Base-by-base conservation (phyloP, 2,329 filamentous ascomycete species). In the Ampelomyces quisqualis region DNA sequence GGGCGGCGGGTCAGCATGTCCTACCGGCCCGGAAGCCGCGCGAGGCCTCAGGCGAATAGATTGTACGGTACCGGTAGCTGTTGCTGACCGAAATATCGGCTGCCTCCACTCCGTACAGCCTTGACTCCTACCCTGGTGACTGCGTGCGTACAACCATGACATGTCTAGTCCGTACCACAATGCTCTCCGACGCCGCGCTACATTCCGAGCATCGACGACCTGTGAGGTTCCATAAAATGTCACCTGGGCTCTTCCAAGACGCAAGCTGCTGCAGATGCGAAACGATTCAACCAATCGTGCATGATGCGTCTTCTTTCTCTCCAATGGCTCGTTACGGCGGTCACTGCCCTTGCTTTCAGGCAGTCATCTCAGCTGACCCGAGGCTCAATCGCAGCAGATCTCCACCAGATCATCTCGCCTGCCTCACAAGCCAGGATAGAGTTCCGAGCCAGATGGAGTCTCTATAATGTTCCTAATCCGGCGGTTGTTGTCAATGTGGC, bases 361-460 rank as follows among this genome's bases (percentile, higher is more conserved):
- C 40, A 44, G 24, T 37, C 40, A 20, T 26, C 14, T 3, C 9
- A 36, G 22, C 13, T 26, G 14, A 39, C 42, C 2, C 17, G 41
- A 18, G 39, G 34, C 23, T 21, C 34, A 7, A 20, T 58, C 15
- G 49, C 45, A 5, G 22, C 29, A 14, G 53, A 55, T 28, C 36
- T 58, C 14, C 30, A 45, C 23, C 15, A 29, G 3, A 22, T 58
- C 13, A 43, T 58, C 1, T 49, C 47, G 11, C n/a, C 38, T 2
- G 37, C 41, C 29, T 45, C 56, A 15, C 39, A 43, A 10, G 43
- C 57, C 8, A 52, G 38, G 3, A 27, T 50, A 5, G 48, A 55
- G 7, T 27, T 45, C 6, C 45, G 39, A 26, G 45, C 51, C 37
- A 43, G 59, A 42, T 61, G 59, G 59, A 61, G 56, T 38, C 37